A percentile compares a stretch with the other conserved stretches of the same genome.
Evolutionary conservation across 2,329 filamentous ascomycete species (phyloP).

Genomic region (Aspergillus melleus): DNA sequence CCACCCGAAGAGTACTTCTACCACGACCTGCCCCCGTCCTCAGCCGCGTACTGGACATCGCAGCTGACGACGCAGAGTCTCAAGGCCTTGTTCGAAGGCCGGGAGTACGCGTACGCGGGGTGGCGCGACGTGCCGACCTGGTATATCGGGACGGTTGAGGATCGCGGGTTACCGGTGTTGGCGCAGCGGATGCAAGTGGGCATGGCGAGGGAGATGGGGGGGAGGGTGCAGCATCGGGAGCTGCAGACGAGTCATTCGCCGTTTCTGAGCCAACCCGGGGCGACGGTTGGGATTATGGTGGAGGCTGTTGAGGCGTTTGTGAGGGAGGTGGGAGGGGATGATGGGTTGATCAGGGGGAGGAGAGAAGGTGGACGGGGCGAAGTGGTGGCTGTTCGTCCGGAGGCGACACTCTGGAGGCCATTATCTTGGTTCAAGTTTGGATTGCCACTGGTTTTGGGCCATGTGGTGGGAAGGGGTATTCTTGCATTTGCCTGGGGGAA

Average conservation of each 20-base stretch:
- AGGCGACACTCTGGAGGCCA: conserved; percentile 13
- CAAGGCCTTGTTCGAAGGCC: conserved; percentile 48
- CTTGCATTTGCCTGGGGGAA: conserved; percentile 20
- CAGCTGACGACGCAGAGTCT: conserved; percentile 45
- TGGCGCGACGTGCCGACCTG: conserved; percentile 52
- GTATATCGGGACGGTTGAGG: conserved; percentile 48
- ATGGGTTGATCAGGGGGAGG: background rate
- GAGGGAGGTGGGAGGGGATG: conserved; percentile 1
- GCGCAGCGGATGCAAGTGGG: conserved; percentile 42
- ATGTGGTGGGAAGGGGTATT: conserved; percentile 20
- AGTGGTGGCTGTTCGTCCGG: conserved; percentile 9
- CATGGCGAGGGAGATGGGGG: conserved; percentile 42
- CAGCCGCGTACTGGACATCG: conserved; percentile 45
- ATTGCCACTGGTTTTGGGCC: conserved; percentile 23
- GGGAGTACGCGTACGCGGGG: conserved; percentile 46
- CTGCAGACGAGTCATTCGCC: conserved; percentile 51
- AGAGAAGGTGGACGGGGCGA: background rate
- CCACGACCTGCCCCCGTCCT: conserved; percentile 49
- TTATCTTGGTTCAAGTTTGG: conserved; percentile 26
- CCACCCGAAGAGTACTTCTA: conserved; percentile 49
- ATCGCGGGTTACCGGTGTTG: conserved; percentile 42
- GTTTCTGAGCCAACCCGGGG: conserved; percentile 49
- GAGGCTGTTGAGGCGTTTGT: conserved; percentile 38
- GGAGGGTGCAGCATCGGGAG: conserved; percentile 40
- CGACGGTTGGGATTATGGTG: conserved; percentile 40